Evolutionary conservation across 495 filamentous ascomycete genomes (phyloP), one percentile per base, ranked within the genome.

Genomic region (Parathielavia appendiculata): DNA sequence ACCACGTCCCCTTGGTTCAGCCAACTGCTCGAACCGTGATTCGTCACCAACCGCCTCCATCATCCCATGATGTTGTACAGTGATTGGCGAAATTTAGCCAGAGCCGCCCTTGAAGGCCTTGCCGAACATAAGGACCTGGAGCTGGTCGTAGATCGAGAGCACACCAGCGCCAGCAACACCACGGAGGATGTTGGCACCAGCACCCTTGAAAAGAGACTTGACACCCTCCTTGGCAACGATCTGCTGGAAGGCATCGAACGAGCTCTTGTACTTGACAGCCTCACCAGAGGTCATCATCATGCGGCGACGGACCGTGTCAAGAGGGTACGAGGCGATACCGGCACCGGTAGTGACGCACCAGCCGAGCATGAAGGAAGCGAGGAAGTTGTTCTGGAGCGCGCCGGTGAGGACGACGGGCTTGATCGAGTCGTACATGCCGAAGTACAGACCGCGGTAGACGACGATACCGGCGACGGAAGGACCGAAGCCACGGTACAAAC

Each of bases 381-480:
- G 79, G 91, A 98, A 98, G 86, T 91, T 96, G 81, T 91, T 90
- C 81, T 91, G 86, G 69, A 98, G 91, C 72, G 82, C 60, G 72
- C 93, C 93, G 74, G 88, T 83, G 53, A 98, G 90, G 78, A 97
- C 75, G 76, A 97, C 89, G 67, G 93, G 93, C 90, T 98, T 98
- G 84, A 98, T 86, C 66, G 93, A 98, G 81, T 97, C 93, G 91
- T 98, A 97, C 88, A 98, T 89, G 74, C 93, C 93, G 87, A 98
- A 98, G 90, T 98, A 98, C 66, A 98, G 91, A 95, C 93, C 93
- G 89, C 93, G 95, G 88, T 98, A 98, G 78, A 98, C 95, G 74
- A 97, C 77, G 76, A 98, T 98, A 84, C 93, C 93, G 77, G 86
- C 82, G 71, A 98, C 93, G 68, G 95, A 98, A 74, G 95, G 95